Conservation (phyloP, 345 rosid genomes). For the Euclidium syriacum region DNA sequence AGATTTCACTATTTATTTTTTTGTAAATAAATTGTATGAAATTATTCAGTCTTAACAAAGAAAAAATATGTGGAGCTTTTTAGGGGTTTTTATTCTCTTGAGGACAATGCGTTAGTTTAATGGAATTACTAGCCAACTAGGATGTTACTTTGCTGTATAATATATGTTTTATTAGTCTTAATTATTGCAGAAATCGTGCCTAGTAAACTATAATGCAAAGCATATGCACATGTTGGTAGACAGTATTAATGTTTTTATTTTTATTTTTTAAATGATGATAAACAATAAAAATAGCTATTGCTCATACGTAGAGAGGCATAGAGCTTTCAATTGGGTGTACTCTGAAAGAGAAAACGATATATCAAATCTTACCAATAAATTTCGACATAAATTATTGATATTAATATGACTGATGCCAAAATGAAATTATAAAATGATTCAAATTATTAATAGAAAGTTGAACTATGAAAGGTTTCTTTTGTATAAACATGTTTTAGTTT, state of each 20-base stretch:
- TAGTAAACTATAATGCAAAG: constrained; percentile 21
- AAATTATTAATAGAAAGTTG: not conserved
- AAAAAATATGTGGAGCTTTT: not conserved
- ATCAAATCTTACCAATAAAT: constrained; percentile 25
- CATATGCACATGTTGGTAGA: constrained; percentile 33
- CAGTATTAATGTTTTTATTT: constrained; percentile 6
- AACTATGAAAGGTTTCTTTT: not conserved
- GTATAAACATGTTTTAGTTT: constrained; percentile 2
- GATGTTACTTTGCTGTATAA: constrained; percentile 9
- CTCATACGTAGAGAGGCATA: constrained; percentile 24
- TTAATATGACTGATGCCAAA: constrained; percentile 12
- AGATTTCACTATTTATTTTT: not conserved
- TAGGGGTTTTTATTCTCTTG: not conserved
- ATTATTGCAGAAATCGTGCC: constrained; percentile 30
- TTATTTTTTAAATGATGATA: not conserved
- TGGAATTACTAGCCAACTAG: constrained; percentile 12
- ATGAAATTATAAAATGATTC: not conserved
- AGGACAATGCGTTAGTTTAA: not conserved
- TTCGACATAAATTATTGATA: constrained; percentile 9
- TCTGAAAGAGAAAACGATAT: constrained; percentile 22
- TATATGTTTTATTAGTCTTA: constrained; percentile 19
- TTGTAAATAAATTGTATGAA: too few species aligned
- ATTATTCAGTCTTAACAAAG: too few species aligned
- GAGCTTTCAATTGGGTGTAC: constrained; percentile 24
- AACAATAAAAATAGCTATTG: not conserved